Evolutionary conservation across 2,329 filamentous ascomycete genomes (phyloP).

Genomic region (Biscogniauxia mediterranea): DNA sequence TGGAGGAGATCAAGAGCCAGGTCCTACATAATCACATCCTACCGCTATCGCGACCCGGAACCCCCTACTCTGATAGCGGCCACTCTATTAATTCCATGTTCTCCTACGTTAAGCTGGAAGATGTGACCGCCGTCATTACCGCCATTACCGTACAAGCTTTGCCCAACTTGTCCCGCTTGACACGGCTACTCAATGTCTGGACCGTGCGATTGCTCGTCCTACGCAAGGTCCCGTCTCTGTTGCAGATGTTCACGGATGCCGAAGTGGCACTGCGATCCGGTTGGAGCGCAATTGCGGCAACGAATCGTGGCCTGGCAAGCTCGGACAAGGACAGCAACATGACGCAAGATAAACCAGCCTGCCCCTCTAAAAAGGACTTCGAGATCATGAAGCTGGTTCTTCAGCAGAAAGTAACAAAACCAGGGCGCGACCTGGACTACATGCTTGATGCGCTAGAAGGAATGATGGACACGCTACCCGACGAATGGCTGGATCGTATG

Average conservation of each 20-base stretch:
- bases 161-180: conserved; percentile 74
- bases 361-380: conserved; percentile 46
- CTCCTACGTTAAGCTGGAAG: conserved; percentile 72
- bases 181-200: conserved; percentile 75
- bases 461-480: conserved; percentile 77
- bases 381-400: conserved; percentile 62
- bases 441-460: conserved; percentile 89
- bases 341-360: conserved; percentile 20
- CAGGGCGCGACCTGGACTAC: conserved; percentile 73
- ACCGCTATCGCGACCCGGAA: conserved; percentile 52
- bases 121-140: conserved; percentile 86
- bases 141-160: conserved; percentile 88
- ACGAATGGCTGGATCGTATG: conserved; percentile 83
- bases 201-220: conserved; percentile 72
- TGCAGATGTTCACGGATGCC: conserved; percentile 64
- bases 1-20: conserved; percentile 87
- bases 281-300: conserved; percentile 58
- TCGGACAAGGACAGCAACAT: conserved; percentile 5
- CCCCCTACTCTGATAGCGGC: conserved; percentile 46
- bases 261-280: conserved; percentile 64
- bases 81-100: conserved; percentile 40
- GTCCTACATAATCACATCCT: conserved; percentile 79
- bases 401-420: conserved; percentile 64
- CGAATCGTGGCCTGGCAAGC: conserved; percentile 13
- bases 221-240: conserved; percentile 66